Conservation (phyloP, 2,329 filamentous ascomycete genomes). For the Microascus cirrosus region DNA sequence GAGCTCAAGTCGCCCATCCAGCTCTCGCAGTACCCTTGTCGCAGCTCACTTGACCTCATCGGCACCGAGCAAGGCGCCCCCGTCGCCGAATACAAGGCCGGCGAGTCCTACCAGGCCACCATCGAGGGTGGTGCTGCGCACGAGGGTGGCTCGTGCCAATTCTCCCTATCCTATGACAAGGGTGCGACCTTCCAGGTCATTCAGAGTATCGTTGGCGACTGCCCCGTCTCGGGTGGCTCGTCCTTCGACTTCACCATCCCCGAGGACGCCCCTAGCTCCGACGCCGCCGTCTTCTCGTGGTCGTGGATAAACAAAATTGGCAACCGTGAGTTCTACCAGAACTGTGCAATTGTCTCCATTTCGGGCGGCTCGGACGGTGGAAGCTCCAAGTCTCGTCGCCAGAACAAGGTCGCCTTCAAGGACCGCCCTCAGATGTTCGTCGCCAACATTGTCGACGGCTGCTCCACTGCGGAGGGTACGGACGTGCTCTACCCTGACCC, state of each 20-base stretch:
- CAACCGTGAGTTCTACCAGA: slow-evolving; percentile 82
- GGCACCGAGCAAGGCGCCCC: slow-evolving; percentile 37
- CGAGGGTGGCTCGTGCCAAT: slow-evolving; percentile 65
- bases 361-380: slow-evolving; percentile 14
- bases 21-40: slow-evolving; percentile 66
- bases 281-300: slow-evolving; percentile 60
- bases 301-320: slow-evolving; percentile 67
- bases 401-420: slow-evolving; percentile 28
- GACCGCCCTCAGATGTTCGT: slow-evolving; percentile 57
- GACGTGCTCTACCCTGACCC: slow-evolving; percentile 57
- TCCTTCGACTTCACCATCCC: slow-evolving; percentile 59
- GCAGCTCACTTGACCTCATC: slow-evolving; percentile 44
- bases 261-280: slow-evolving; percentile 41
- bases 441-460: slow-evolving; percentile 54
- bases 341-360: slow-evolving; percentile 64
- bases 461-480: slow-evolving; percentile 42
- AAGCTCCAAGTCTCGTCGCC: slow-evolving; percentile 17
- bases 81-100: slow-evolving; percentile 51
- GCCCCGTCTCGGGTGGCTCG: slow-evolving; percentile 30
- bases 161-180: slow-evolving; percentile 62
- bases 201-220: slow-evolving; percentile 43
- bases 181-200: slow-evolving; percentile 60
- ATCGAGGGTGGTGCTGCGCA: slow-evolving; percentile 53
- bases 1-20: slow-evolving; percentile 60
- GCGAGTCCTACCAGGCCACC: slow-evolving; percentile 50